Conservation (phyloP, 1,284 basidiomycete species). For the Grifola frondosa region DNA sequence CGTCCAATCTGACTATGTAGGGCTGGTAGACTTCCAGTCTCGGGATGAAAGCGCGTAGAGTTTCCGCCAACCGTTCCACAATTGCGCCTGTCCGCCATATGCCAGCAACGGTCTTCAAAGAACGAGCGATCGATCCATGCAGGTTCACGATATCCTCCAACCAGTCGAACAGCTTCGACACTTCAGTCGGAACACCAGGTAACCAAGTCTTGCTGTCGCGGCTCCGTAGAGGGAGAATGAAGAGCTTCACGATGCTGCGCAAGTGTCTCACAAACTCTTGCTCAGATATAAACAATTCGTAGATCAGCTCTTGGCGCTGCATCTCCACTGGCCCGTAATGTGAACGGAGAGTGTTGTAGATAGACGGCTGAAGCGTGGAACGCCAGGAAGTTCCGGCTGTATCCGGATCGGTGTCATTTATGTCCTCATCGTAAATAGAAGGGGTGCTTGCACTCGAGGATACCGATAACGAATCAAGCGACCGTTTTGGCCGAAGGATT, state of each 20-base stretch:
- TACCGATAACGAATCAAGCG: slow-evolving; percentile 12
- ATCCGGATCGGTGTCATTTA: slow-evolving; percentile 1
- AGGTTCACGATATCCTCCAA: slow-evolving; percentile 81
- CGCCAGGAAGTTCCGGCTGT: slow-evolving; percentile 22
- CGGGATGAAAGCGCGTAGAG: slow-evolving; percentile 58
- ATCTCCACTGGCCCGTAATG: slow-evolving; percentile 48
- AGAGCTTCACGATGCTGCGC: slow-evolving; percentile 62
- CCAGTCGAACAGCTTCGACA: slow-evolving; percentile 78
- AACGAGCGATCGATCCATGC: slow-evolving; percentile 61
- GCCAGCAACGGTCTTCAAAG: slow-evolving; percentile 41
- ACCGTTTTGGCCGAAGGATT: neutral
- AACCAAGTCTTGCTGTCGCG: slow-evolving; percentile 74
- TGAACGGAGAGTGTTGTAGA: slow-evolving; percentile 26
- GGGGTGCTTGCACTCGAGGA: slow-evolving; percentile 21
- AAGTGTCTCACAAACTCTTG: slow-evolving; percentile 65
- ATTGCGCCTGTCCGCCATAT: slow-evolving; percentile 28
- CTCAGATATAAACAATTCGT: slow-evolving; percentile 70
- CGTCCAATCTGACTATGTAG: slow-evolving; percentile 75
- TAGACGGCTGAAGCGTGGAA: slow-evolving; percentile 23
- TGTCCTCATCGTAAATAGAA: slow-evolving; percentile 25
- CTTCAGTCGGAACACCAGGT: slow-evolving; percentile 66
- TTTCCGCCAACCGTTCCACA: slow-evolving; percentile 54
- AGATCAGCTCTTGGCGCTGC: slow-evolving; percentile 67
- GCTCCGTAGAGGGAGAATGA: slow-evolving; percentile 73
- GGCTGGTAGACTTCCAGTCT: slow-evolving; percentile 81